A percentile compares a stretch with the other conserved stretches of the same genome.
Evolutionary conservation across 164 flowering plant genomes (phyloP).

Genomic region (Magnolia kwangsiensis): DNA sequence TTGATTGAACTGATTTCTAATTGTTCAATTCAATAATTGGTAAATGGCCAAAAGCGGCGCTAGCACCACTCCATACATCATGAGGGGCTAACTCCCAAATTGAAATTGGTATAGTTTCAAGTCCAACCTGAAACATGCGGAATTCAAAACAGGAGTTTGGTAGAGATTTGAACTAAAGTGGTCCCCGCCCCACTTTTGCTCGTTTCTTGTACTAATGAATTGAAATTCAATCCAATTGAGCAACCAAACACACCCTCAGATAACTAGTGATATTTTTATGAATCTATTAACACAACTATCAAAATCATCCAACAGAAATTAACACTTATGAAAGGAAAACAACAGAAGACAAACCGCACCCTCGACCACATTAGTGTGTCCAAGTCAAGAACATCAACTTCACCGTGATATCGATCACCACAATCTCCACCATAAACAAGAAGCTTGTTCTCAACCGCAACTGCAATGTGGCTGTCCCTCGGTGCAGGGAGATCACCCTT

Average conservation of each 20-base stretch:
- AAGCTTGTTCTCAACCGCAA: constrained; percentile 54
- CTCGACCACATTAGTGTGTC: constrained; percentile 68
- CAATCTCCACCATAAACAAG: constrained; percentile 90
- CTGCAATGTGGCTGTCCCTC: constrained; percentile 81
- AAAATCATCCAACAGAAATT: too few species aligned
- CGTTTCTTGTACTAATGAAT: background rate
- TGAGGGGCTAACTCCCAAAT: background rate
- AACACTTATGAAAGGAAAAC: too few species aligned
- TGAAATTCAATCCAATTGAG: background rate
- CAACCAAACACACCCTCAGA: background rate
- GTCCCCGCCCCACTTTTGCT: background rate
- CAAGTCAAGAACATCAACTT: constrained; percentile 67
- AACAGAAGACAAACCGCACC: constrained; percentile 33
- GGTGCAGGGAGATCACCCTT: constrained; percentile 73
- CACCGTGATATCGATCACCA: constrained; percentile 81
- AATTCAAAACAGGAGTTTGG: too few species aligned
- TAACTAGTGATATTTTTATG: background rate
- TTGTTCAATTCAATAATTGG: background rate
- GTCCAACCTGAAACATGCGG: too few species aligned
- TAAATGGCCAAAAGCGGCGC: background rate
- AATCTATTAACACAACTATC: too few species aligned
- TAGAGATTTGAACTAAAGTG: too few species aligned
- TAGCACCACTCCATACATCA: background rate
- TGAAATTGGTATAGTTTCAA: too few species aligned
- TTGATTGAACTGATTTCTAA: background rate